These are phyloP conservation scores for Oryza coarctata DNA, from an alignment of 176 grass and related monocot species.

Conservation along the genomic window DNA sequence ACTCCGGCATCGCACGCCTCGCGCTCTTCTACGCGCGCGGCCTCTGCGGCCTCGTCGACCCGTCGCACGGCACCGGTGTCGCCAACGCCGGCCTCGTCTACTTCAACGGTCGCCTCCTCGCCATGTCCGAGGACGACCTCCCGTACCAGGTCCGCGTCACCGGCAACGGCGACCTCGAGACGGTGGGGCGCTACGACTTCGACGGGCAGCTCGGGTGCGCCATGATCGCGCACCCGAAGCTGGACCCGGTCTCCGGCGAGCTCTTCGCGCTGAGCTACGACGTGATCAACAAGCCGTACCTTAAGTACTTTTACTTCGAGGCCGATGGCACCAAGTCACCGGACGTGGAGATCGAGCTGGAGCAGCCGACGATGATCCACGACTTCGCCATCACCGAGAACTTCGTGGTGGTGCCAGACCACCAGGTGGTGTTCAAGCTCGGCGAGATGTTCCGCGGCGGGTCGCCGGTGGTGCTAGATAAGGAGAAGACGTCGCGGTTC, in stretches of 20 bases:
- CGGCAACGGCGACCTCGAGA: slow-evolving; percentile 51
- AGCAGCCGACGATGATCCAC: slow-evolving; percentile 90
- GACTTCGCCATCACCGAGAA: slow-evolving; percentile 95
- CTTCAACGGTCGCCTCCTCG: slow-evolving; percentile 82
- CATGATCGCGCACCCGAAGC: slow-evolving; percentile 90
- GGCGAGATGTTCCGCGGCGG: slow-evolving; percentile 79
- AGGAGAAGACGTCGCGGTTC: slow-evolving; percentile 68
- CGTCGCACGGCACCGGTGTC: slow-evolving; percentile 61
- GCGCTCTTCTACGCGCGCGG: slow-evolving; percentile 69
- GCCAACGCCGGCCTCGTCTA: slow-evolving; percentile 87
- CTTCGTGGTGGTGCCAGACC: slow-evolving; percentile 74
- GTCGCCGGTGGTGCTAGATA: slow-evolving; percentile 74
- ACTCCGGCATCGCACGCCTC: slow-evolving; percentile 67
- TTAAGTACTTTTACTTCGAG: slow-evolving; percentile 73
- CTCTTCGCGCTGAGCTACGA: slow-evolving; percentile 89
- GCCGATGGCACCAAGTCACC: slow-evolving; percentile 63
- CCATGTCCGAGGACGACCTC: slow-evolving; percentile 96
- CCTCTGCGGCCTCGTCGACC: slow-evolving; percentile 60
- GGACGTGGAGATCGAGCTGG: slow-evolving; percentile 72
- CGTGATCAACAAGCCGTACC: slow-evolving; percentile 65
- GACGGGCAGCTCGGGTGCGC: slow-evolving; percentile 54
- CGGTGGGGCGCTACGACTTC: slow-evolving; percentile 66
- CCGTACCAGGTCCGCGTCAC: slow-evolving; percentile 77
- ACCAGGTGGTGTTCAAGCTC: slow-evolving; percentile 90
- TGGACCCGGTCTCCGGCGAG: slow-evolving; percentile 64